Evolutionary conservation across 2,329 filamentous ascomycete genomes (phyloP).

Genomic region (Juglanconis oblonga): DNA sequence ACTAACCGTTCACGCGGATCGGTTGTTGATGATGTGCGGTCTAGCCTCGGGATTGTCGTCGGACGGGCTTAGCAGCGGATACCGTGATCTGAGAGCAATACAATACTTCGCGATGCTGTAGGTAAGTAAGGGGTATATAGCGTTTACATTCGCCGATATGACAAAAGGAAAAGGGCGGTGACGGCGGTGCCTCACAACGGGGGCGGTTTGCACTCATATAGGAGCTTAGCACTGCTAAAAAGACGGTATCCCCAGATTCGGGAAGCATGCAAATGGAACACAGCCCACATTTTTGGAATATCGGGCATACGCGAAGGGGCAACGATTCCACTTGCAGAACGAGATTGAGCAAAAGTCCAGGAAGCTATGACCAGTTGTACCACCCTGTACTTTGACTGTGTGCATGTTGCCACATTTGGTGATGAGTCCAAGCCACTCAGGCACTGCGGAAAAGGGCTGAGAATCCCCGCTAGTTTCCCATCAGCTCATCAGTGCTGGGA

Average conservation of each 20-base stretch:
- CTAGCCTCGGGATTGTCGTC: not conserved
- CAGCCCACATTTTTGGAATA: conserved; percentile 13
- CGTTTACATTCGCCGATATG: not conserved
- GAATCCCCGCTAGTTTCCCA: not conserved
- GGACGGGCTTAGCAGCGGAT: not conserved
- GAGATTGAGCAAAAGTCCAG: not conserved
- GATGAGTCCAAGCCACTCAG: conserved; percentile 5
- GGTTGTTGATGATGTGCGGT: not conserved
- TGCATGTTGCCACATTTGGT: conserved; percentile 2
- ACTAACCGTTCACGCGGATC: not conserved
- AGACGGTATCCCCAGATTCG: conserved; percentile 12
- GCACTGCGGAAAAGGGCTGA: conserved; percentile 4
- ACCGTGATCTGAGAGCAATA: not conserved
- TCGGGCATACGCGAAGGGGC: conserved; percentile 9
- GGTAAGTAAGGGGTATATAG: not conserved
- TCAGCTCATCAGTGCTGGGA: not conserved
- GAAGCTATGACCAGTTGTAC: not conserved
- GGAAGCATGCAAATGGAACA: not conserved
- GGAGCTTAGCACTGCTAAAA: conserved; percentile 10
- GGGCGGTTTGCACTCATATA: conserved; percentile 5
- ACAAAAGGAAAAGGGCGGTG: conserved; percentile 7
- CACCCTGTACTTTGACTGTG: not conserved
- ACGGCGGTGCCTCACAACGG: not conserved
- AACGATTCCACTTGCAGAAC: conserved; percentile 2
- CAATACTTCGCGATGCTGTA: not conserved